Base-by-base conservation (phyloP, 1,284 basidiomycete species). In the Ceratobasidium sp. region DNA sequence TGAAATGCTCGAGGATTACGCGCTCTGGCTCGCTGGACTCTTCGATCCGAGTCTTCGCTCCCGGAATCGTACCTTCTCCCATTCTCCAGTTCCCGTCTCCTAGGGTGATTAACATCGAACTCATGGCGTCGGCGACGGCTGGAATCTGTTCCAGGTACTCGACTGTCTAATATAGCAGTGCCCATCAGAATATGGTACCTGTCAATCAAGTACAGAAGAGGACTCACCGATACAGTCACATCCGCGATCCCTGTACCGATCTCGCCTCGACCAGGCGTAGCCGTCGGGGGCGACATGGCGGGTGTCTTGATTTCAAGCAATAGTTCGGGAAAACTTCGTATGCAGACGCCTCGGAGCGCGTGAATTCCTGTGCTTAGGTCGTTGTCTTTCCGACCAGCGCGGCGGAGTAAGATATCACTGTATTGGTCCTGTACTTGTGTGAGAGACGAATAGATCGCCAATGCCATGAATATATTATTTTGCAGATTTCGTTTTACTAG, bases 51-150 rank as follows among this genome's bases (percentile, higher is more conserved):
- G 72, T 28, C 73, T 75, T 45, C 62, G 74, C 45, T 88, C 3
- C 85, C 86, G 1, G 89, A 86, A 75, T 85, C 32, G 89, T 84
- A 1, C 92, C 91, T 74, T 92, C 91, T 3, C 92, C 92, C 92
- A 93, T 93, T 80, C 87, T 91, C 92, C 92, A 93, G 76, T 93
- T 93, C 2, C 92, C 92, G 74, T 93, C 92, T 0, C 92, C 92
- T 0, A 93, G 84, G 0, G 87, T 85, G 52, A 87, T 78, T 43
- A 93, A 81, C 0, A 88, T 87, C 1, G 89, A 82, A 0, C 85
- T 85, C 12, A 88, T 90, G 0, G 89, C 90, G 34, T 83, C 84
- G 69, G 87, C 84, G 2, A 93, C 89, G 50, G 89, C 86, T 0
- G 90, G 89, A 4, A 93, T 80, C 60, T 85, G 83, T 62, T 89